Conservation (phyloP, 2,329 filamentous ascomycete genomes). For the Pezizomycotina sp. region DNA sequence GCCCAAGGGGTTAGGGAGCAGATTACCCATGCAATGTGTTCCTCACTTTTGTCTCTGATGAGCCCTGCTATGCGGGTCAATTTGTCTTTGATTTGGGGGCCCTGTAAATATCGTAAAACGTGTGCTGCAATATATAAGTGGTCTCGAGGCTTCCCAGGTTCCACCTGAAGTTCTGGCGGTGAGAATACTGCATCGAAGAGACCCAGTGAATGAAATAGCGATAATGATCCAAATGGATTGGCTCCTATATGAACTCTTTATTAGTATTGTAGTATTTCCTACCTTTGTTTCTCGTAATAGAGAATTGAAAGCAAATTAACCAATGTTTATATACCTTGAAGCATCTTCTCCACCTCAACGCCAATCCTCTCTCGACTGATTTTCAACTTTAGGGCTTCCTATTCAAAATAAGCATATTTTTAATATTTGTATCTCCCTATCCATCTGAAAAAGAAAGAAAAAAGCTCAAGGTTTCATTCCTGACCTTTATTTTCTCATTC, state of each 20-base stretch:
- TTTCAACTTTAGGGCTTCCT: slow-evolving; percentile 62
- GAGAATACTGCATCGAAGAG: slow-evolving; percentile 61
- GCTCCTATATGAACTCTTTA: slow-evolving; percentile 32
- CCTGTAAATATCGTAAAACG: slow-evolving; percentile 43
- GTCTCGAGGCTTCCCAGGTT: slow-evolving; percentile 39
- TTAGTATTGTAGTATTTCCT: slow-evolving; percentile 10
- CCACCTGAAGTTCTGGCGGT: slow-evolving; percentile 42
- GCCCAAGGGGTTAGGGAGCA: slow-evolving; percentile 61
- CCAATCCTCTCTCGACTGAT: slow-evolving; percentile 85
- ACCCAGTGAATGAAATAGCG: slow-evolving; percentile 47
- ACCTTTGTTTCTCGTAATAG: too few species aligned
- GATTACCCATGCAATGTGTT: slow-evolving; percentile 62
- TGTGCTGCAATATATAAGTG: slow-evolving; percentile 50
- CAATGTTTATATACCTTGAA: too few species aligned
- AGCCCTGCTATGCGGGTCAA: slow-evolving; percentile 39
- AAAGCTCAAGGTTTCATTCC: too few species aligned
- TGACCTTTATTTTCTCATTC: slow-evolving; percentile 45
- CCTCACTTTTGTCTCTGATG: slow-evolving; percentile 45
- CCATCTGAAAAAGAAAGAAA: too few species aligned
- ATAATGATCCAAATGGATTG: slow-evolving; percentile 44
- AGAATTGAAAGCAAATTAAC: too few species aligned
- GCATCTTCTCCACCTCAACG: slow-evolving; percentile 78
- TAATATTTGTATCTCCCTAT: too few species aligned
- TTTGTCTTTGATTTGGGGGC: slow-evolving; percentile 31
- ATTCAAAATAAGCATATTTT: too few species aligned